Percentiles rank a stretch among this genome's conserved stretches.
These are phyloP conservation scores for Penicillium coprophilum DNA, from an alignment of 495 filamentous ascomycete species.

Conservation along the genomic window DNA sequence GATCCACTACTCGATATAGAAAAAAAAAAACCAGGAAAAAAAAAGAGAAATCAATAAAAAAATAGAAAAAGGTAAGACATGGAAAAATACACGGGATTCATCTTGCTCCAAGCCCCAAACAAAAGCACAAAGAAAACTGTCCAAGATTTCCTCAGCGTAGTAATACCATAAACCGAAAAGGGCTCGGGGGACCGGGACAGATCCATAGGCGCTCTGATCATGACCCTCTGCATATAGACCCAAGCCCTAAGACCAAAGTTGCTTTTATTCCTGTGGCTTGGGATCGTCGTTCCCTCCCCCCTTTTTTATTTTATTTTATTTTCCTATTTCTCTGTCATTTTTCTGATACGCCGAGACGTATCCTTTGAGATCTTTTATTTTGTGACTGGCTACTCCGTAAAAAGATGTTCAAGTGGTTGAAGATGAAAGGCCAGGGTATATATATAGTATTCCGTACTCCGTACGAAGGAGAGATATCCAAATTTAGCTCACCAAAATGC, in stretches of 20 bases:
- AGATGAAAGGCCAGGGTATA: neutral
- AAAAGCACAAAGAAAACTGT: neutral
- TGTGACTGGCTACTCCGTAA: too few species aligned
- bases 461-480: too few species aligned
- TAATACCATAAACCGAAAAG: slow-evolving; percentile 1
- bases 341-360: slow-evolving; percentile 17
- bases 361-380: slow-evolving; percentile 14
- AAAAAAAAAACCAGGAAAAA: too few species aligned
- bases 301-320: slow-evolving; percentile 7
- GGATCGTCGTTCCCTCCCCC: slow-evolving; percentile 18
- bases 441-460: neutral
- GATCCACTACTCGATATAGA: neutral
- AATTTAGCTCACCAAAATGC: too few species aligned
- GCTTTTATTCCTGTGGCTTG: slow-evolving; percentile 19
- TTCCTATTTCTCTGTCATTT: neutral
- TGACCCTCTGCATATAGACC: slow-evolving; percentile 12
- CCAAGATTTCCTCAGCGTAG: too few species aligned
- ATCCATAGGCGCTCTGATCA: slow-evolving; percentile 16
- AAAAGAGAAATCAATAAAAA: neutral
- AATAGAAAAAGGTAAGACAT: neutral
- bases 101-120: neutral
- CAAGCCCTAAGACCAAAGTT: slow-evolving; percentile 15
- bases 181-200: slow-evolving; percentile 1
- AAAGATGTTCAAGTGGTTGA: neutral
- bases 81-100: neutral